Percentiles rank a stretch among this genome's conserved stretches.
Evolutionary conservation across 306 rosid species (phyloP).

Genomic region (Citrullus mucosospermus): DNA sequence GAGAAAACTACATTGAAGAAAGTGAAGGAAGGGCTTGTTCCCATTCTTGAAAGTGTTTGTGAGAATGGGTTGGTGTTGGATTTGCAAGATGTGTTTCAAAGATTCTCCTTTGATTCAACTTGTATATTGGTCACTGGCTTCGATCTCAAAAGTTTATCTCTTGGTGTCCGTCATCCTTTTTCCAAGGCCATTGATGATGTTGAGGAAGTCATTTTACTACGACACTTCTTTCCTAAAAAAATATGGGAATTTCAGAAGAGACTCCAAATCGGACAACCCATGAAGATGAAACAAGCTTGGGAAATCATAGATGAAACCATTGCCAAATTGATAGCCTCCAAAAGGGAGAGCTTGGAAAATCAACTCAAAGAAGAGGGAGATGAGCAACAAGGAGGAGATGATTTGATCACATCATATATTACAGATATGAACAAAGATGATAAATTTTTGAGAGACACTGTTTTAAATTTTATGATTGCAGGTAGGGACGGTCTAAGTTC

Average conservation of each 20-base stretch:
- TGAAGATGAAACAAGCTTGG: conserved; percentile 14
- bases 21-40: conserved; percentile 13
- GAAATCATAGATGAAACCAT: conserved; percentile 21
- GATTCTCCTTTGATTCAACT: conserved; percentile 20
- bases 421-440: background rate
- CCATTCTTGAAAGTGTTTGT: conserved; percentile 15
- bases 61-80: conserved; percentile 9
- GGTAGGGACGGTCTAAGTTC: conserved; percentile 10
- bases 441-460: conserved; percentile 9
- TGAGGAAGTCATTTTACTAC: conserved; percentile 4
- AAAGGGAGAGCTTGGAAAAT: background rate
- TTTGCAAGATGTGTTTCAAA: conserved; percentile 19
- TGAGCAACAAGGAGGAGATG: background rate
- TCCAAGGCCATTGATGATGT: conserved; percentile 9
- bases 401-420: conserved; percentile 11
- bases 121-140: conserved; percentile 14
- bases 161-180: background rate
- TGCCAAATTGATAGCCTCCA: conserved; percentile 13
- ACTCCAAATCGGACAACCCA: conserved; percentile 29
- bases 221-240: conserved; percentile 11
- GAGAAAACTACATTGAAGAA: conserved; percentile 8
- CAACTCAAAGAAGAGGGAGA: background rate
- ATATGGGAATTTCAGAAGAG: conserved; percentile 30
- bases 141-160: conserved; percentile 19
- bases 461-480: conserved; percentile 7